Percentiles rank a stretch among this genome's conserved stretches.
These are phyloP conservation scores for Russula lepida DNA, from an alignment of 768 basidiomycete species.

Conservation along the genomic window DNA sequence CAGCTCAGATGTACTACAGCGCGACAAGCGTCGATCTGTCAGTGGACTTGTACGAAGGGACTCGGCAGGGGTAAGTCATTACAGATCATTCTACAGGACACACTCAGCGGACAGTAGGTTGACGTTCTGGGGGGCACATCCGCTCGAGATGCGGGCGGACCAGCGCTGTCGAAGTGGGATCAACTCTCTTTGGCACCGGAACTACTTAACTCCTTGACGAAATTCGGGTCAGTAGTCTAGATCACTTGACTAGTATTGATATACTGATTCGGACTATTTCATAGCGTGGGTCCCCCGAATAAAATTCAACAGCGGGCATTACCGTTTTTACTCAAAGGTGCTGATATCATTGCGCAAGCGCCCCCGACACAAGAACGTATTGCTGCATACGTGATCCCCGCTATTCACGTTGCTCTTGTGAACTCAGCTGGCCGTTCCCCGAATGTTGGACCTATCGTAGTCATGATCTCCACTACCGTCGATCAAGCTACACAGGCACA, in stretches of 20 bases:
- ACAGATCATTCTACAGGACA: constrained; percentile 13
- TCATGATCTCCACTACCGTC: constrained; percentile 96
- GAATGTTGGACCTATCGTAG: constrained; percentile 73
- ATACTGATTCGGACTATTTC: constrained; percentile 1
- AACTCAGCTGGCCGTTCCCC: constrained; percentile 48
- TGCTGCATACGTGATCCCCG: constrained; percentile 92
- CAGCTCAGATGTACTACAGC: constrained; percentile 35
- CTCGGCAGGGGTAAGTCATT: constrained; percentile 54
- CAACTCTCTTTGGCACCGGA: constrained; percentile 82
- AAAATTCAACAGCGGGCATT: constrained; percentile 97
- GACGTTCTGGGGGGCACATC: constrained; percentile 46
- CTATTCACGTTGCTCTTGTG: constrained; percentile 72
- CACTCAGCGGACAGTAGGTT: constrained; percentile 30
- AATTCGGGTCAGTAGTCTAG: constrained; percentile 72
- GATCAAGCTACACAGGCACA: constrained; percentile 98
- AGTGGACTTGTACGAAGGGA: constrained; percentile 63
- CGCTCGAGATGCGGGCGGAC: constrained; percentile 57
- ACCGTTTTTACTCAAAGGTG: constrained; percentile 87
- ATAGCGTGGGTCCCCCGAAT: constrained; percentile 91
- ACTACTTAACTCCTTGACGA: constrained; percentile 76
- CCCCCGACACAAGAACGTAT: constrained; percentile 98
- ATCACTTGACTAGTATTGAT: constrained; percentile 4
- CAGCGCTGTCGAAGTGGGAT: constrained; percentile 93
- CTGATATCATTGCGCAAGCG: constrained; percentile 97
- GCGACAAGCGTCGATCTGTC: constrained; percentile 73